Evolutionary conservation across 129 eudicot genomes (phyloP).

Genomic region (Lactuca saligna): DNA sequence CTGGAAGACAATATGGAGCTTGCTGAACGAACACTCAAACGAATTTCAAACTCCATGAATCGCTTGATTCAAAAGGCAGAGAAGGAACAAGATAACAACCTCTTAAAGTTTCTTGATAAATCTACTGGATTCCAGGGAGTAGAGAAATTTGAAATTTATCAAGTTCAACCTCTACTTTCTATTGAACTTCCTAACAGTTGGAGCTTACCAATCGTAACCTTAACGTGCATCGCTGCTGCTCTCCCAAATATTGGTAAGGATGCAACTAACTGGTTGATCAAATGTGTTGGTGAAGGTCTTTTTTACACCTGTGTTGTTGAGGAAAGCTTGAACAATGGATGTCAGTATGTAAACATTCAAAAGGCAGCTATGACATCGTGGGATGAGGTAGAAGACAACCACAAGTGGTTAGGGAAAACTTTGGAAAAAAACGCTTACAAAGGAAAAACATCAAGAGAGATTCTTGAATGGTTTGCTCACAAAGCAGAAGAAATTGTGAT

Average conservation of each 20-base stretch:
- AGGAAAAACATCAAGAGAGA: constrained; percentile 19
- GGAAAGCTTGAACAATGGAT: constrained; percentile 15
- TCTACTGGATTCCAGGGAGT: constrained; percentile 22
- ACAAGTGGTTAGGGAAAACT: constrained; percentile 32
- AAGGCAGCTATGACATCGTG: constrained; percentile 25
- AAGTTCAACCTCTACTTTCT: constrained; percentile 11
- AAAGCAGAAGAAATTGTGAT: constrained; percentile 9
- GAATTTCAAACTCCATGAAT: constrained; percentile 9
- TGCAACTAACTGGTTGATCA: not conserved
- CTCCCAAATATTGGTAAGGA: constrained; percentile 6
- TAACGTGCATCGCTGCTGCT: constrained; percentile 24
- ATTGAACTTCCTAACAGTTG: constrained; percentile 19
- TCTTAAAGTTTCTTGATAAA: constrained; percentile 19
- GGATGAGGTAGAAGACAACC: constrained; percentile 30
- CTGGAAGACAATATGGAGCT: constrained; percentile 15
- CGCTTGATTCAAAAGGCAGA: not conserved
- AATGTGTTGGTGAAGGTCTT: constrained; percentile 26
- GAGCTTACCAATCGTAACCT: constrained; percentile 25
- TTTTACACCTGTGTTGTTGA: constrained; percentile 19
- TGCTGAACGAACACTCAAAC: constrained; percentile 5
- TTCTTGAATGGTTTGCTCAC: constrained; percentile 24
- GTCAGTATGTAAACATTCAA: not conserved
- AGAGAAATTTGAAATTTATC: constrained; percentile 19
- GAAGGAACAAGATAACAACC: constrained; percentile 10
- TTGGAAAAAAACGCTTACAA: constrained; percentile 3